Evolutionary conservation across 2,329 filamentous ascomycete species (phyloP).

Genomic region (Xylariales sp.): DNA sequence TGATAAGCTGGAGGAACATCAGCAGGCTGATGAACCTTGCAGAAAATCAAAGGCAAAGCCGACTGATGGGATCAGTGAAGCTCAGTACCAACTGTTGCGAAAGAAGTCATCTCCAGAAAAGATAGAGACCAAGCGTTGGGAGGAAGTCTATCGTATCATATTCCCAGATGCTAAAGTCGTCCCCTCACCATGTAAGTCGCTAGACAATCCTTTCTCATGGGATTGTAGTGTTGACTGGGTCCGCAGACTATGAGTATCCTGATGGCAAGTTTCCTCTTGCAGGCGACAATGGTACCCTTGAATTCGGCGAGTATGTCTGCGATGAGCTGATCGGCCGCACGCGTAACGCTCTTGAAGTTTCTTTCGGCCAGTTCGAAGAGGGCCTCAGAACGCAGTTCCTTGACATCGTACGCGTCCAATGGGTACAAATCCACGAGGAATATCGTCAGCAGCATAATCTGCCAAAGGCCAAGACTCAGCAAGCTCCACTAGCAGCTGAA

Average conservation of each 20-base stretch:
- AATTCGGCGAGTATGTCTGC: neutral
- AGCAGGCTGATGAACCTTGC: constrained; percentile 5
- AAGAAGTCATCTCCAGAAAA: constrained; percentile 6
- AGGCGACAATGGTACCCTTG: neutral
- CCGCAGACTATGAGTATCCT: constrained; percentile 5
- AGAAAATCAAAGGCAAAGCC: neutral
- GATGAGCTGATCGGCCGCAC: neutral
- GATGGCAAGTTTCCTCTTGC: neutral
- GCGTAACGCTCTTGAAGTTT: constrained; percentile 3
- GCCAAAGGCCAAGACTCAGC: neutral
- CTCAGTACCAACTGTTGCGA: constrained; percentile 4
- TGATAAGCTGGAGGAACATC: constrained; percentile 4
- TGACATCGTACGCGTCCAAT: neutral
- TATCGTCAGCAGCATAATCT: neutral
- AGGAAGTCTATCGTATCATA: constrained; percentile 9
- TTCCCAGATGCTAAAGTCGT: constrained; percentile 5
- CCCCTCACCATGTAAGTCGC: constrained; percentile 9
- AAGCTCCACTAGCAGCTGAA: neutral
- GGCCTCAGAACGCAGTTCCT: neutral
- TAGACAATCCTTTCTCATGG: neutral
- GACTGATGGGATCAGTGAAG: constrained; percentile 3
- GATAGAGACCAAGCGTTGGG: neutral
- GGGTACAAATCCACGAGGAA: neutral
- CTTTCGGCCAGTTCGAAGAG: neutral
- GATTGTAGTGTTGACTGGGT: neutral